Base-by-base conservation (phyloP, 2,329 filamentous ascomycete genomes). In the Emmonsia crescens region DNA sequence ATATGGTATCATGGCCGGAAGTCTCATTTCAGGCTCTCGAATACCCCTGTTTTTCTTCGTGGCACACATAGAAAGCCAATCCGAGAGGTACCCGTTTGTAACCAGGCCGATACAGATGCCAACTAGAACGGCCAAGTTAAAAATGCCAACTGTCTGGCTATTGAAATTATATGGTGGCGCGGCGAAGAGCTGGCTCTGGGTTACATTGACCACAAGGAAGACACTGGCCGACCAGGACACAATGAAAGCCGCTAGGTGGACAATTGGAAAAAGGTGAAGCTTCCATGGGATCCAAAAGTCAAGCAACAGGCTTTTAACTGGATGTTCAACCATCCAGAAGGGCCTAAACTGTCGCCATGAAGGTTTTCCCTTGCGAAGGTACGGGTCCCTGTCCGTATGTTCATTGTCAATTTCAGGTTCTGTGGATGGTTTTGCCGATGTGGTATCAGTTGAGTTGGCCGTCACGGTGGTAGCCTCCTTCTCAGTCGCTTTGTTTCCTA, bases 241-340 rank as follows among this genome's bases (percentile, higher is more conserved):
- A 31, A 85, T 79, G 66, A 87, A 86, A 19, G 82, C 78, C 0
- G 84, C 77, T 62, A 85, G 83, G 64, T 86, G 79, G 49, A 87
- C 80, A 62, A 87, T 86, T 0, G 85, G 85, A 70, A 83, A 87
- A 0, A 77, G 66, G 68, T 85, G 81, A 0, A 87, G 75, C 66
- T 85, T 84, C 79, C 82, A 85, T 0, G 85, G 85, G 8, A 83
- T 77, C 79, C 80, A 85, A 27, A 87, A 75, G 65, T 84, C 82
- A 36, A 78, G 70, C 1, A 82, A 49, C 33, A 86, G 74, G 27
- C 75, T 77, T 65, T 73, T 72, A 49, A 73, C 51, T 27, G 68
- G 73, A 52, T 81, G 74, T 1, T 78, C 72, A 65, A 78, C 80
- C 0, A 75, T 68, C 63, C 83, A 80, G 69, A 76, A 83, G 3